These are phyloP conservation scores for Penicillium turbatum DNA, from an alignment of 495 filamentous ascomycete genomes.

Conservation along the genomic window DNA sequence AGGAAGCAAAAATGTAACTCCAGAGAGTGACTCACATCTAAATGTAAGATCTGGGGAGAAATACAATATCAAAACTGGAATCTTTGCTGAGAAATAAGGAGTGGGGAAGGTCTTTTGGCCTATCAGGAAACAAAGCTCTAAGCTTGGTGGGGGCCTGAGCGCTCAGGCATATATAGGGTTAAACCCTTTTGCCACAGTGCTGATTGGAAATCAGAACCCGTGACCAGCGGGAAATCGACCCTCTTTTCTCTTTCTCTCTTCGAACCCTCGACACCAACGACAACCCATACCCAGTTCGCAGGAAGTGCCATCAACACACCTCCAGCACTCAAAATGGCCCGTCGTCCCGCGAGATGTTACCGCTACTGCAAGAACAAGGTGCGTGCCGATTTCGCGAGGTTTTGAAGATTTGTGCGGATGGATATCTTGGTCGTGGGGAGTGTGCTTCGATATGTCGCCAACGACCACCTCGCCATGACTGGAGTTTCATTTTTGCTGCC, in stretches of 20 bases:
- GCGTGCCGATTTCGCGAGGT: slow-evolving; percentile 35
- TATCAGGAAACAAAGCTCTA: slow-evolving; percentile 14
- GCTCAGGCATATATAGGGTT: slow-evolving; percentile 39
- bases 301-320: slow-evolving; percentile 52
- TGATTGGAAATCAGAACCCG: slow-evolving; percentile 52
- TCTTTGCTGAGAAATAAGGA: background rate
- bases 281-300: slow-evolving; percentile 45
- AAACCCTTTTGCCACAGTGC: slow-evolving; percentile 44
- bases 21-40: background rate
- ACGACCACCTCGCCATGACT: background rate
- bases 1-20: background rate
- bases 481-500: background rate
- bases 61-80: background rate
- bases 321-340: slow-evolving; percentile 85
- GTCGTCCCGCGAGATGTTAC: slow-evolving; percentile 98
- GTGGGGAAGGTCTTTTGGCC: background rate
- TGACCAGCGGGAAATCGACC: slow-evolving; percentile 22
- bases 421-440: slow-evolving; percentile 36
- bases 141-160: slow-evolving; percentile 22
- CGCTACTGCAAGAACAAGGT: slow-evolving; percentile 99
- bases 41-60: background rate
- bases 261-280: slow-evolving; percentile 40
- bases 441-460: slow-evolving; percentile 7
- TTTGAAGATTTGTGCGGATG: slow-evolving; percentile 27
- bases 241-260: slow-evolving; percentile 34